phyloP scores from a whole-genome alignment of 2,329 filamentous ascomycete species.

The Hypoxylon sp. region DNA sequence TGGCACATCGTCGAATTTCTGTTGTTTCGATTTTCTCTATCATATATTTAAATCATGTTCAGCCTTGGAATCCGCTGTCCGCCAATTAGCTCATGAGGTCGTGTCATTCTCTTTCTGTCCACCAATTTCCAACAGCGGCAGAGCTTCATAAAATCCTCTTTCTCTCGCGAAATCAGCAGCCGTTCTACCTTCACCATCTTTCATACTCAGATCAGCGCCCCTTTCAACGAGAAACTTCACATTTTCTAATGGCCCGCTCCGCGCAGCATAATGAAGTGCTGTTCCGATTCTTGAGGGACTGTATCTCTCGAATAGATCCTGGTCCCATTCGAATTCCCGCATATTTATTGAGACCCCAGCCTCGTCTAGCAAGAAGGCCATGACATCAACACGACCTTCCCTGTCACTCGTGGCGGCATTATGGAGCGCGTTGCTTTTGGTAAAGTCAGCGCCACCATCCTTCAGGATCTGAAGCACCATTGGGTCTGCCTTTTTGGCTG shows the following conservation, averaged over 20 bases:
- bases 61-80: constrained; percentile 12
- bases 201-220: constrained; percentile 3
- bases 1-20: neutral
- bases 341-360: constrained; percentile 2
- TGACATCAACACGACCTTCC: constrained; percentile 1
- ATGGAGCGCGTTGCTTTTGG: constrained; percentile 13
- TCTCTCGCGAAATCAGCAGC: constrained; percentile 3
- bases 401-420: neutral
- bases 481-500: neutral
- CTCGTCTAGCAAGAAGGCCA: constrained; percentile 6
- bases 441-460: constrained; percentile 7
- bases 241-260: neutral
- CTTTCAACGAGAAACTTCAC: constrained; percentile 6
- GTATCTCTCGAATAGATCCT: neutral
- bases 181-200: neutral
- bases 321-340: constrained; percentile 2
- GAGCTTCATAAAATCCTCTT: neutral
- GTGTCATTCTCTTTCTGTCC: neutral
- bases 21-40: neutral
- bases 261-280: neutral
- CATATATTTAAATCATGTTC: neutral
- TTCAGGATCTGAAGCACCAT: constrained; percentile 1
- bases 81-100: constrained; percentile 6
- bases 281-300: neutral
- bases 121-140: neutral